Evolutionary conservation across 73 alveolate genomes (phyloP).

Genomic region (Tetrahymena borealis): DNA sequence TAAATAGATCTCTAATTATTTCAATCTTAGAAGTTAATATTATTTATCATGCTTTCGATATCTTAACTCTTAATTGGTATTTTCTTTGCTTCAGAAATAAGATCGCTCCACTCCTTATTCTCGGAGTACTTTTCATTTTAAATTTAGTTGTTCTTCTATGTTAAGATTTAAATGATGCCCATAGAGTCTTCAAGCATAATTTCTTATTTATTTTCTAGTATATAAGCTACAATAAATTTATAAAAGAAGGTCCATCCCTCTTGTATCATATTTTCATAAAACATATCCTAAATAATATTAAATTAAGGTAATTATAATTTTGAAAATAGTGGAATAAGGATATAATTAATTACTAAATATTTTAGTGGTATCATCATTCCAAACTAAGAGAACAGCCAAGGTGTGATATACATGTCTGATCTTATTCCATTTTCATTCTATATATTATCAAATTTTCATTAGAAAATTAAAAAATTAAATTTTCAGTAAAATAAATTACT

Average conservation of each 20-base stretch:
- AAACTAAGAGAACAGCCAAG: conserved; percentile 54
- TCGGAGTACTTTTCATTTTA: not conserved
- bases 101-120: not conserved
- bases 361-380: conserved; percentile 54
- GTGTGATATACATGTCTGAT: conserved; percentile 67
- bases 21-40: not conserved
- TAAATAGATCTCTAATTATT: too few species aligned
- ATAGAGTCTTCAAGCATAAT: not conserved
- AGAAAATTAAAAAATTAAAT: not conserved
- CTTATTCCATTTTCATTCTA: conserved; percentile 14
- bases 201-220: not conserved
- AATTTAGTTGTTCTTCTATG: not conserved
- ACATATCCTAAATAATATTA: conserved; percentile 11
- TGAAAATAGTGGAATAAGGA: conserved; percentile 10
- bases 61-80: not conserved
- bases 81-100: not conserved
- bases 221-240: not conserved
- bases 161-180: not conserved
- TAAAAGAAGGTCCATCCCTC: conserved; percentile 26
- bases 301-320: conserved; percentile 13
- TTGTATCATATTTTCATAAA: conserved; percentile 41
- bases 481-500: not conserved
- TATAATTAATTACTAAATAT: conserved; percentile 21
- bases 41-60: not conserved
- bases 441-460: not conserved